Evolutionary conservation across 306 rosid species (phyloP), one percentile per base, ranked within the genome.

Genomic region (Prunus salicina): DNA sequence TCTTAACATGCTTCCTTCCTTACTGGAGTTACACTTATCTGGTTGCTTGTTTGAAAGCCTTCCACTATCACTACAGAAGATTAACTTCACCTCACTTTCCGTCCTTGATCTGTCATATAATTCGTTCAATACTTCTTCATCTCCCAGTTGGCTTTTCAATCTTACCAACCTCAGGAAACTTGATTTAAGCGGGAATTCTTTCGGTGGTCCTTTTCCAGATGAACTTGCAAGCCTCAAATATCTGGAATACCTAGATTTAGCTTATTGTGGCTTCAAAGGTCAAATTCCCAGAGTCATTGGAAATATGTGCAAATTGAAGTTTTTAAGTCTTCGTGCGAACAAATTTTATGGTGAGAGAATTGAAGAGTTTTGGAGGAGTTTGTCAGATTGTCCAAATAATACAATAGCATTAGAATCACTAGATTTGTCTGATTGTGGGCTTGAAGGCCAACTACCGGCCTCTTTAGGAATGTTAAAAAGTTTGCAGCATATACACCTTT

Each of bases 61-160:
- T 24, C 19, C 52, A 6, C 24, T 49, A 3, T 1, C 30, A 9
- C 18, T 56, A 12, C 13, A 13, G 0, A 38, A 7, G 2, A 0
- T 52, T 4, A 55, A 50, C 60, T 47, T n/a, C 7, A 13, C 45
- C 16, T 74, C 78, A 25, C 58, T 74, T 16, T 25, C 19, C 30
- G 28, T 67, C n/a, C 46, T 85, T 7, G 47, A 45, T 41, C 20
- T 82, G 0, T 49, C 69, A 3, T 0, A 0, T 0, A 81, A 78
- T 52, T 0, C 1, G 6, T 43, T 81, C 4, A 2, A 3, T 7
- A 0, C 0, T 1, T 45, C 25, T 12, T 12, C 64, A 50, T 43
- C 70, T 32, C 83, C 88, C 55, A 24, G 0, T 0, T 74, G 79
- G 81, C 15, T 81, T 10, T 81, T 66, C 28, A 84, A 71, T 58